These are phyloP conservation scores for Euphrasia arctica DNA, from an alignment of 305 asterid genomes.

Conservation along the genomic window DNA sequence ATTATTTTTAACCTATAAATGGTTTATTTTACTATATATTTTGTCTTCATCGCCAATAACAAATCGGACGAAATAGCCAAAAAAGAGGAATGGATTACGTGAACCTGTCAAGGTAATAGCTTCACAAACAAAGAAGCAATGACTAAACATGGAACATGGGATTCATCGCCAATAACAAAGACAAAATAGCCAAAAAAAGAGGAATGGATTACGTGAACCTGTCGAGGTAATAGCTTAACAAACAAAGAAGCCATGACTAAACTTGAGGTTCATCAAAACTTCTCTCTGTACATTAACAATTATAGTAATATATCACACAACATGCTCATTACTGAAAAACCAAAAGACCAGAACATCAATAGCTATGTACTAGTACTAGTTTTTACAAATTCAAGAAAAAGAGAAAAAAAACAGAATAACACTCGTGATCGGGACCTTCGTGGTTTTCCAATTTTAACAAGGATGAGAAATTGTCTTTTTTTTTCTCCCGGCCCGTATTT, in stretches of 20 bases:
- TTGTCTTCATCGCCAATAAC: no score
- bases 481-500: conserved; percentile 13
- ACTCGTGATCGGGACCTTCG: not conserved
- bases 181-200: not conserved
- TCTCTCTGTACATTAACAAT: not conserved
- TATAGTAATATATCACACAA: no score
- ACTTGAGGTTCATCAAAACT: not conserved
- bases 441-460: not conserved
- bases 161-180: not conserved
- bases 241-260: not conserved
- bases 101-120: not conserved
- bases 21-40: no score
- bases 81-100: not conserved
- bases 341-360: no score
- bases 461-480: conserved; percentile 9
- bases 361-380: no score
- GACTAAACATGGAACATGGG: not conserved
- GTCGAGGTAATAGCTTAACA: not conserved
- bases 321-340: no score
- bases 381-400: not conserved
- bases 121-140: not conserved
- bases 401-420: not conserved
- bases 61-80: no score
- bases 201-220: not conserved
- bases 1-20: no score